Evolutionary conservation across 1,139 yeast species (phyloP), one percentile per base, ranked within the genome.

Genomic region (Nakaseomyces bracarensis): DNA sequence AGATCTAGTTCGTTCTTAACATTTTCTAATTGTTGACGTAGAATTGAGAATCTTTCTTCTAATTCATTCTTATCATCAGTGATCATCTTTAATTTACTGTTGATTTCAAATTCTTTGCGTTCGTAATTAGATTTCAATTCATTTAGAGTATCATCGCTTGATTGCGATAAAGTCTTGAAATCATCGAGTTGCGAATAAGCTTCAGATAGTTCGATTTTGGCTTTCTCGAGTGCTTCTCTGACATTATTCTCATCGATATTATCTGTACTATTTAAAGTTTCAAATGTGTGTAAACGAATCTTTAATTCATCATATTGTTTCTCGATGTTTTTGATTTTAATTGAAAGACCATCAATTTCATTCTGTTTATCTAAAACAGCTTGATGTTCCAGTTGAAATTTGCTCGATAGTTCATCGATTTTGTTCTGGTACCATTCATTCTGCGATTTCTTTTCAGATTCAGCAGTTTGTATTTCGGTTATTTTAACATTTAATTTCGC

Each of bases 341-440:
- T 22, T 65, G 21, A 60, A 19, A 71, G 42, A 9, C 60, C 55
- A 3, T 60, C 63, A 21, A 69, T 64, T 10, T 68, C 55, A 11
- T 63, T 63, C 5, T 37, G 34, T 18, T 40, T 43, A n/a, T 39
- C 26, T 15, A 29, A n/a, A 4, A 39, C 40, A 18, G 20, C 14
- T 23, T 21, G 16, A 3, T 37, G 30, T 19, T 41, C 28, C 10
- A 21, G 10, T n/a, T 28, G 16, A 25, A 28, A 8, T 14, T 37
- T 30, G 9, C 15, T 36, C 13, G 23, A 21, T 23, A 18, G 29
- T 21, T 81, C 69, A 46, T 82, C 91, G 44, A 83, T 69, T 57
- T 80, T 79, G 15, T 74, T 68, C 54, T 82, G 85, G 53, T 78
- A 82, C 38, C 83, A 77, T 46, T 72, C 74, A 38, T 74, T 61